A percentile compares a stretch with the other conserved stretches of the same genome.
Conservation (phyloP, 305 asterid species). For the Ilex paraguariensis region DNA sequence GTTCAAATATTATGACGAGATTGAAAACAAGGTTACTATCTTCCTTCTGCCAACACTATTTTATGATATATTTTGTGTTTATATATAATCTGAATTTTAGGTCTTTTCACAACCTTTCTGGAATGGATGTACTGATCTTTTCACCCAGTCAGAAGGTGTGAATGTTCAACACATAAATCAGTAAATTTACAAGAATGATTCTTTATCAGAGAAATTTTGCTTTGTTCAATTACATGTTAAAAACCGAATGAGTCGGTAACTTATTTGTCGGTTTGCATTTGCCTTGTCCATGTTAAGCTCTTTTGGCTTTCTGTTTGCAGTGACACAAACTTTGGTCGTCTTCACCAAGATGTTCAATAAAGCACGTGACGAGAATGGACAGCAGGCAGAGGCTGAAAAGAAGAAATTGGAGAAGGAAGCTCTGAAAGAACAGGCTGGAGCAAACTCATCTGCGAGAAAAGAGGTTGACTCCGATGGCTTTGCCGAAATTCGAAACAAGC, state of each 20-base stretch:
- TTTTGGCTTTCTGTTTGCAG: conserved; percentile 40
- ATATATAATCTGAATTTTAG: too few relatives aligned
- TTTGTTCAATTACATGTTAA: background rate
- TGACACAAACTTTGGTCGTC: conserved; percentile 77
- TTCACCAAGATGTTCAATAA: conserved; percentile 82
- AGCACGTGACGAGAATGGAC: conserved; percentile 79
- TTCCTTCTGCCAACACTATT: too few relatives aligned
- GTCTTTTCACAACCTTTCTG: too few relatives aligned
- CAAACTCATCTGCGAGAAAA: conserved; percentile 63
- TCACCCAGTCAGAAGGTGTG: too few relatives aligned
- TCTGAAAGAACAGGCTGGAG: conserved; percentile 69
- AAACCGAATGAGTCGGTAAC: background rate
- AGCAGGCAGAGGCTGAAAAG: conserved; percentile 85
- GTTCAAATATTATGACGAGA: too few relatives aligned
- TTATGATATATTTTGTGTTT: too few relatives aligned
- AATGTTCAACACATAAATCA: too few relatives aligned
- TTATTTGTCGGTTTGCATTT: background rate
- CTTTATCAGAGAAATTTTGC: background rate
- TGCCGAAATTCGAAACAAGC: conserved; percentile 37
- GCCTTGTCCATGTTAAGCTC: background rate
- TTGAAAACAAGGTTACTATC: too few relatives aligned
- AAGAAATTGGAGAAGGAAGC: conserved; percentile 90
- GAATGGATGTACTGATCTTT: too few relatives aligned
- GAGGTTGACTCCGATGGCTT: conserved; percentile 62
- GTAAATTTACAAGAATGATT: too few relatives aligned